These are phyloP conservation scores for Trichoderma gracile DNA, from an alignment of 2,329 filamentous ascomycete genomes.

Conservation along the genomic window DNA sequence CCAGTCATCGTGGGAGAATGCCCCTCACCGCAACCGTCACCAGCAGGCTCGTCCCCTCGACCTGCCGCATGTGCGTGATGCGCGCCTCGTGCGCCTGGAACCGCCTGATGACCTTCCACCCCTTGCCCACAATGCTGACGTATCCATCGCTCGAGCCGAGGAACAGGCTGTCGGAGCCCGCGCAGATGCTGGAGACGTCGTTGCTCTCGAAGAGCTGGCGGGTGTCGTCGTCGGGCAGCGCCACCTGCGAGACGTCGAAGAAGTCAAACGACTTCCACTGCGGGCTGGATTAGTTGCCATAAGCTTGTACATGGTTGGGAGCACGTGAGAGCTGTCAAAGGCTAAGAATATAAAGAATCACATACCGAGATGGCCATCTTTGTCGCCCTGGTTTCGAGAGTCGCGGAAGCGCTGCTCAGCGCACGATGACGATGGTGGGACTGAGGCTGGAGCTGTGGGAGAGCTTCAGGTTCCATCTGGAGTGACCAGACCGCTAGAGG, in stretches of 20 bases:
- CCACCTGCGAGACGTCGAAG: constrained; percentile 90
- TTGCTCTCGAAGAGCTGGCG: constrained; percentile 77
- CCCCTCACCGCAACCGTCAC: constrained; percentile 70
- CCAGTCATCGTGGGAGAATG: not conserved
- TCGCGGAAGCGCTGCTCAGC: constrained; percentile 22
- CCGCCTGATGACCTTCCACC: constrained; percentile 81
- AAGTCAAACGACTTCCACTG: constrained; percentile 99
- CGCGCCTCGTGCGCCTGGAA: constrained; percentile 84
- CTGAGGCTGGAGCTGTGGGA: constrained; percentile 15
- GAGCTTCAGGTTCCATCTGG: not conserved
- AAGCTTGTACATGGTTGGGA: not conserved
- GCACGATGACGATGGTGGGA: constrained; percentile 40
- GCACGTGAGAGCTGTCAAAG: not conserved
- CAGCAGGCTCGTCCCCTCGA: constrained; percentile 81
- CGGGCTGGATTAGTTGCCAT: not conserved
- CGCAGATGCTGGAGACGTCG: constrained; percentile 79
- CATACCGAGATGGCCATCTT: constrained; percentile 42
- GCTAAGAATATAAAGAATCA: not conserved
- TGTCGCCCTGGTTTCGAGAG: constrained; percentile 34
- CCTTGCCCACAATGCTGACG: constrained; percentile 82
- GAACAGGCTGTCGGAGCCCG: constrained; percentile 87
- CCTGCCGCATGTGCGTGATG: constrained; percentile 89
- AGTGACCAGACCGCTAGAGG: no score
- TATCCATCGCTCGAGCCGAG: constrained; percentile 81
- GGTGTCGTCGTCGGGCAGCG: constrained; percentile 76